Conservation (phyloP, 2,329 filamentous ascomycete species). For the Penicillium sp. region DNA sequence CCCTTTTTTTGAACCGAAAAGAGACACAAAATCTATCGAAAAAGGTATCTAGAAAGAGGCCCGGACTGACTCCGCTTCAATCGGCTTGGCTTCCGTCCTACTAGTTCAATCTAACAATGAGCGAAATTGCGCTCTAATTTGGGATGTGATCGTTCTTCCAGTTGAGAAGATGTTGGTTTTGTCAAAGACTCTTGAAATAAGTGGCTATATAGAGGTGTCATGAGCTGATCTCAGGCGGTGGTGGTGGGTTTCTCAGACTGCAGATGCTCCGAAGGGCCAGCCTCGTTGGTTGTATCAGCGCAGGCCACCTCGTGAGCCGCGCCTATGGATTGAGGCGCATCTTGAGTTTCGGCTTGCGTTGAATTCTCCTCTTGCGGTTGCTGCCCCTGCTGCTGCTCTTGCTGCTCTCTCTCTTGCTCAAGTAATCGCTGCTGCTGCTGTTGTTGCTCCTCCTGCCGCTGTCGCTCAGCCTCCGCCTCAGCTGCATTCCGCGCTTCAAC, state of each 20-base stretch:
- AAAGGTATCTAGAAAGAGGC: too few relatives aligned
- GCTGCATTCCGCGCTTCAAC: constrained; percentile 52
- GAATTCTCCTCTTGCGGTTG: constrained; percentile 2
- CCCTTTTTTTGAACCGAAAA: too few relatives aligned
- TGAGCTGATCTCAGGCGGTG: neutral
- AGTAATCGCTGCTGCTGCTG: constrained; percentile 3
- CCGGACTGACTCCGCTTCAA: too few relatives aligned
- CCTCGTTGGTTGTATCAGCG: neutral
- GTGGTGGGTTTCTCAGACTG: neutral
- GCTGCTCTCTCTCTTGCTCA: neutral
- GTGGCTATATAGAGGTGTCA: neutral
- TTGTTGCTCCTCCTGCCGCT: constrained; percentile 3
- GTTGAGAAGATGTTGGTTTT: too few relatives aligned
- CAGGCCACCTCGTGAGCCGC: neutral
- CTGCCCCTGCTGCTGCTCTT: constrained; percentile 2
- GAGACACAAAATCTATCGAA: too few relatives aligned
- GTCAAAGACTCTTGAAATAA: too few relatives aligned
- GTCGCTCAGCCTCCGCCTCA: constrained; percentile 32
- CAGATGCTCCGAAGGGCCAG: neutral
- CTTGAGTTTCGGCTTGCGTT: neutral
- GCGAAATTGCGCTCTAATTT: too few relatives aligned
- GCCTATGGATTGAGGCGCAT: neutral
- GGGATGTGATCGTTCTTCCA: too few relatives aligned
- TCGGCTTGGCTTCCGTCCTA: too few relatives aligned
- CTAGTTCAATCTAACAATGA: too few relatives aligned